A percentile compares a stretch with the other conserved stretches of the same genome.
These are phyloP conservation scores for Collybia nuda DNA, from an alignment of 768 basidiomycete genomes.

Conservation along the genomic window DNA sequence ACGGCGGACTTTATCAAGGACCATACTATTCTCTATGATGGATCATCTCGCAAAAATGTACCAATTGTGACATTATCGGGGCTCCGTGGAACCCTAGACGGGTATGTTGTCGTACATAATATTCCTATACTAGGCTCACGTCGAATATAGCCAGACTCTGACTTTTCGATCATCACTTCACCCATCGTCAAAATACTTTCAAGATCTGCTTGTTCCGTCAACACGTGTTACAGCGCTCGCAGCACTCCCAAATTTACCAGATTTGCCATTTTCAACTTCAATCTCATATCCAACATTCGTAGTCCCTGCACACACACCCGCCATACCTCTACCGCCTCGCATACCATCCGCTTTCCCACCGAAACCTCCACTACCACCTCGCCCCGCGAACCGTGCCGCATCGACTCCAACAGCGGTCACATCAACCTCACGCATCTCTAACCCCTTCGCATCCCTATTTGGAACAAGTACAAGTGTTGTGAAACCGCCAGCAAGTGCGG, in stretches of 20 bases:
- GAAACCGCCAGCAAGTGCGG: neutral
- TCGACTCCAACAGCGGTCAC: constrained; percentile 15
- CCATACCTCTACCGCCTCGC: constrained; percentile 51
- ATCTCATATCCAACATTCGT: constrained; percentile 47
- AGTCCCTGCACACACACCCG: constrained; percentile 41
- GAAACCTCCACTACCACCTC: constrained; percentile 42
- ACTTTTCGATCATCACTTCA: constrained; percentile 44
- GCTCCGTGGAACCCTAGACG: constrained; percentile 65
- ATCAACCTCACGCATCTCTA: constrained; percentile 51
- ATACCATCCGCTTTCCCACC: constrained; percentile 21
- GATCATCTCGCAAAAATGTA: constrained; percentile 41
- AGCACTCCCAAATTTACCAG: constrained; percentile 56
- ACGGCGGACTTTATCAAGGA: constrained; percentile 80
- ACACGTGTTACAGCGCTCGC: constrained; percentile 30
- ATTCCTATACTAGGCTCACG: neutral
- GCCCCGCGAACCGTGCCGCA: constrained; percentile 27
- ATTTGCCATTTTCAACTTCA: constrained; percentile 25
- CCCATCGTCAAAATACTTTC: constrained; percentile 38
- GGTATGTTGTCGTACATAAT: constrained; percentile 39
- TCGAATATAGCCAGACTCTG: constrained; percentile 32
- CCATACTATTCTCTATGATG: constrained; percentile 73
- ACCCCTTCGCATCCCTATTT: constrained; percentile 83
- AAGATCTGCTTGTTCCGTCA: constrained; percentile 33
- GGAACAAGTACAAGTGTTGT: constrained; percentile 35
- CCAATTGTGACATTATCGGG: constrained; percentile 81